These are phyloP conservation scores for Boletus sp. DNA, from an alignment of 1,284 basidiomycete genomes.

Conservation along the genomic window DNA sequence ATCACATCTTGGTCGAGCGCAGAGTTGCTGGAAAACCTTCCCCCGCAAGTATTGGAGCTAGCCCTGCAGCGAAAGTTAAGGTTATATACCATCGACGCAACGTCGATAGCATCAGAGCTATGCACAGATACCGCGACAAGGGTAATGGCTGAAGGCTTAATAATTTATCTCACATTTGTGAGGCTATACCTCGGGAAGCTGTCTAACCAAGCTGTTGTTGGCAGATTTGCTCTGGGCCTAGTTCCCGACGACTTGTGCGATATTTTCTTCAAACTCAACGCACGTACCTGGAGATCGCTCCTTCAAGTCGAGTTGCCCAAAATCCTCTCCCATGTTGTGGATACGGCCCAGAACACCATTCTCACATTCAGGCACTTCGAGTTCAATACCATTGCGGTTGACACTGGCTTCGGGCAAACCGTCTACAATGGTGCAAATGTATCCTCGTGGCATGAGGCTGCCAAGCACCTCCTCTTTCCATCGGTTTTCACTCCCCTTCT, in stretches of 20 bases:
- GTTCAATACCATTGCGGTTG: constrained; percentile 66
- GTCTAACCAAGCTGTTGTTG: constrained; percentile 51
- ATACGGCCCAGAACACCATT: constrained; percentile 24
- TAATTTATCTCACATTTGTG: constrained; percentile 64
- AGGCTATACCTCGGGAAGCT: constrained; percentile 65
- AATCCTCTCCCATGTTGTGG: constrained; percentile 14
- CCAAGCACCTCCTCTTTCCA: constrained; percentile 86
- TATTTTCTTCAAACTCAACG: constrained; percentile 45
- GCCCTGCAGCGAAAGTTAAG: constrained; percentile 49
- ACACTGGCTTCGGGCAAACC: constrained; percentile 50
- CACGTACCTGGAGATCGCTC: constrained; percentile 56
- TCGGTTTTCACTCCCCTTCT: constrained; percentile 64
- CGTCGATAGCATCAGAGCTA: constrained; percentile 38
- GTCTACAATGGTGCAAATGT: constrained; percentile 60
- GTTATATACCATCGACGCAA: constrained; percentile 57
- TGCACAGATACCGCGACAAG: constrained; percentile 33
- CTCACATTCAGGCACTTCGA: constrained; percentile 54
- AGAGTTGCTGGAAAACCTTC: constrained; percentile 57
- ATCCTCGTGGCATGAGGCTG: constrained; percentile 81
- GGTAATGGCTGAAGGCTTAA: constrained; percentile 46
- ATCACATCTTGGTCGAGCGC: constrained; percentile 57
- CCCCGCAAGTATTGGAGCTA: constrained; percentile 39
- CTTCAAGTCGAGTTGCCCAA: constrained; percentile 44
- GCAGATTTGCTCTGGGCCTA: constrained; percentile 44
- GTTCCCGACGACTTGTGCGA: constrained; percentile 42